Evolutionary conservation across 352 stramenopile species (phyloP).

Genomic region (Plasmopara muralis): DNA sequence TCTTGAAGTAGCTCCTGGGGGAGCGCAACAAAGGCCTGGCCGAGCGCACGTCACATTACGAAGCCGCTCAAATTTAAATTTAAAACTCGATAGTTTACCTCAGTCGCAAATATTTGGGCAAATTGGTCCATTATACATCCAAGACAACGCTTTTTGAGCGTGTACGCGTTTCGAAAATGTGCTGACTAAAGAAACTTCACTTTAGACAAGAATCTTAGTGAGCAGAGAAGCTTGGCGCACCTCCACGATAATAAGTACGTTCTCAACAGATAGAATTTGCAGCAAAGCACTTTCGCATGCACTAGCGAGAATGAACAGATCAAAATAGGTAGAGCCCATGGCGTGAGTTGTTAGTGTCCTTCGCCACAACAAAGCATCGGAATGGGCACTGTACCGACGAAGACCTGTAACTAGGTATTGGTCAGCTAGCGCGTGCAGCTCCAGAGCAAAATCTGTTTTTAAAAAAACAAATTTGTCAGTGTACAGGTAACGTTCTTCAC

Average conservation of each 20-base stretch:
- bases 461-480: neutral
- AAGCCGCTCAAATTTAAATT: neutral
- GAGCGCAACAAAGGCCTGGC: slow-evolving; percentile 53
- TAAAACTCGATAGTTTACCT: slow-evolving; percentile 26
- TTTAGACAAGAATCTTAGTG: neutral
- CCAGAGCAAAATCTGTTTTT: slow-evolving; percentile 62
- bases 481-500: neutral
- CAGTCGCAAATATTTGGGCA: slow-evolving; percentile 58
- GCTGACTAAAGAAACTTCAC: slow-evolving; percentile 36
- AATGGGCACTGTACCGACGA: slow-evolving; percentile 26
- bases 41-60: neutral
- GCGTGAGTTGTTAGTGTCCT: neutral
- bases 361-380: neutral
- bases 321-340: neutral
- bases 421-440: slow-evolving; percentile 77
- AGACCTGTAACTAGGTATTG: slow-evolving; percentile 76
- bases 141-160: slow-evolving; percentile 76
- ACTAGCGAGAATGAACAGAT: slow-evolving; percentile 19
- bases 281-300: slow-evolving; percentile 69
- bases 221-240: slow-evolving; percentile 12
- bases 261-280: slow-evolving; percentile 61
- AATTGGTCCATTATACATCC: slow-evolving; percentile 81
- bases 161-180: slow-evolving; percentile 56
- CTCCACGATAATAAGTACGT: slow-evolving; percentile 71
- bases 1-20: slow-evolving; percentile 66